phyloP scores from a whole-genome alignment of 345 rosid species.

The Ceriops tagal region DNA sequence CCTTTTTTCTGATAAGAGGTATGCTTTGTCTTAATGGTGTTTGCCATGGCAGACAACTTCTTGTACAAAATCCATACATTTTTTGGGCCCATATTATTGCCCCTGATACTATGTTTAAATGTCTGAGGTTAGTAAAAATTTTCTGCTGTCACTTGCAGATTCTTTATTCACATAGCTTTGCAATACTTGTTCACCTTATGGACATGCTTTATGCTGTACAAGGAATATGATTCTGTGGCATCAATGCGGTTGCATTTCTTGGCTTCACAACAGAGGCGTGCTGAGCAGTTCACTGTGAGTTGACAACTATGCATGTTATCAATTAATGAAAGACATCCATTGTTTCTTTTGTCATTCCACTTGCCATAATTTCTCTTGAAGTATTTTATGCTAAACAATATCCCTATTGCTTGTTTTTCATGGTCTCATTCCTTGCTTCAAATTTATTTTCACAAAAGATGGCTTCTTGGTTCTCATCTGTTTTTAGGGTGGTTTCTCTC shows the following conservation, averaged over 20 bases:
- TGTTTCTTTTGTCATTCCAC: neutral
- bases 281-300: slow-evolving; percentile 96
- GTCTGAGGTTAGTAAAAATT: slow-evolving; percentile 1
- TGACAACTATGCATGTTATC: slow-evolving; percentile 7
- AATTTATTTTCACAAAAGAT: neutral
- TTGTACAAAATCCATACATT: too few relatives aligned
- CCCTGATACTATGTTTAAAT: too few relatives aligned
- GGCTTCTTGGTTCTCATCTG: neutral
- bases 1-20: too few relatives aligned
- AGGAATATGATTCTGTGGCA: slow-evolving; percentile 71
- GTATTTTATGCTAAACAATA: neutral
- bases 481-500: neutral
- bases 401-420: neutral
- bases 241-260: slow-evolving; percentile 75
- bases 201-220: slow-evolving; percentile 89
- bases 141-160: slow-evolving; percentile 48
- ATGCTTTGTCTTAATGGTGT: too few relatives aligned
- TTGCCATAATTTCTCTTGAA: neutral
- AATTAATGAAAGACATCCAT: slow-evolving; percentile 2
- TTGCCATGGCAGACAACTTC: too few relatives aligned
- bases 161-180: slow-evolving; percentile 83
- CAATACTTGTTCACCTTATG: slow-evolving; percentile 80
- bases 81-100: too few relatives aligned
- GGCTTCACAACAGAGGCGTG: slow-evolving; percentile 71
- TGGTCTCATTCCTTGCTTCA: neutral